Evolutionary conservation across 768 basidiomycete species (phyloP).

Genomic region (Suillus plorans): DNA sequence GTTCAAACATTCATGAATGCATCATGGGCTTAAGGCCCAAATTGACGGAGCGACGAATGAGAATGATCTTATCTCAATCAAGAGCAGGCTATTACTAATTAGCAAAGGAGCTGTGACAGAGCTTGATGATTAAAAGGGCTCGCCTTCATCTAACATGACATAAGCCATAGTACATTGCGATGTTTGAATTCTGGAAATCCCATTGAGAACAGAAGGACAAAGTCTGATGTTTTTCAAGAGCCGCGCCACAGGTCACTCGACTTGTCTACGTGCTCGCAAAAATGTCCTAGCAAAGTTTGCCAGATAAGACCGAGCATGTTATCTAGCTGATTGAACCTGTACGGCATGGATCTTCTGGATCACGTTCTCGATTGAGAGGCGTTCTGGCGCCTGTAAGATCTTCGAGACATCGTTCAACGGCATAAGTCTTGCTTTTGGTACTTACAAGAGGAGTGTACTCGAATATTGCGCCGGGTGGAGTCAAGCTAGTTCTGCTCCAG

Average conservation of each 20-base stretch:
- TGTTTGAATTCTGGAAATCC: not conserved
- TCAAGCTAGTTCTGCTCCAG: not conserved
- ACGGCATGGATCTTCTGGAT: slow-evolving; percentile 1
- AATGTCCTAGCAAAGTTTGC: slow-evolving; percentile 17
- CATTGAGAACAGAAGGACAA: not conserved
- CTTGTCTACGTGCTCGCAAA: not conserved
- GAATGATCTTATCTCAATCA: not conserved
- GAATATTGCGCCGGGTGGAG: not conserved
- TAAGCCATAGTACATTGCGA: not conserved
- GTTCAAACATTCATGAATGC: too few species aligned
- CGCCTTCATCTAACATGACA: not conserved
- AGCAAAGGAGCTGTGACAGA: not conserved
- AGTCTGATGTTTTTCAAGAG: not conserved
- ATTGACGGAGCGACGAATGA: too few species aligned
- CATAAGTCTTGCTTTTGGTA: not conserved
- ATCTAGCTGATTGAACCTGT: slow-evolving; percentile 16
- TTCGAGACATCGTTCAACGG: not conserved
- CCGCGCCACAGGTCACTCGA: not conserved
- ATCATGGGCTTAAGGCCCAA: too few species aligned
- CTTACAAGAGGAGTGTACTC: not conserved
- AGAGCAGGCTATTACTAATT: not conserved
- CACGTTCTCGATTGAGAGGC: not conserved
- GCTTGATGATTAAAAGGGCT: not conserved
- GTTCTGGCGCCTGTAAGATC: slow-evolving; percentile 46
- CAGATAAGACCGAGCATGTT: slow-evolving; percentile 8